Base-by-base conservation (phyloP, 2,329 filamentous ascomycete species). In the Fusarium nanum region DNA sequence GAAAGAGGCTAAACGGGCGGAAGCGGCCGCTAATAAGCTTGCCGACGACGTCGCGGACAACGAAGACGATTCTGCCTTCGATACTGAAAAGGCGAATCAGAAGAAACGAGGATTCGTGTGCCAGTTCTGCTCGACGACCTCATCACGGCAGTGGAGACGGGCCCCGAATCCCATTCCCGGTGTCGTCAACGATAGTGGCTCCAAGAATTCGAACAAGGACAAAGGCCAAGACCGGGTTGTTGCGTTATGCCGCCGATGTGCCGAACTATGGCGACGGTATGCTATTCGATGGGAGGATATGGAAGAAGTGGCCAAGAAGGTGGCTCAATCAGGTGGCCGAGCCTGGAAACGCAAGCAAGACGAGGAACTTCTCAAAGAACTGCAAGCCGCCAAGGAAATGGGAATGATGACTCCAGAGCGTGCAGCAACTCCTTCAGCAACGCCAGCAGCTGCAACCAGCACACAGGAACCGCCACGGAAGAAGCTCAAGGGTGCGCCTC, bases 251-350 rank as follows among this genome's bases (percentile, higher is more conserved):
- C 87, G 94, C 61, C 90, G 95, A 64, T 99, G 96, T 77, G 94
- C 94, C 27, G 91, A 96, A 75, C 84, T 99, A 11, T 99, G 96
- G 96, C 91, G 96, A 52, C 93, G 95, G 70, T 99, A 99, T 79
- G 95, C 92, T 18, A 93, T 99, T 67, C 93, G 97, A 72, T 99
- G 93, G 90, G 96, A 98, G 79, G 93, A 97, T 71, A 87, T 94
- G 16, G 96, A 98, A 44, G 95, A 98, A 75, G 88, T 97, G 40
- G 89, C 91, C 41, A 97, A 94, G 82, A 97, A 97, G 82, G 90
- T 97, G 44, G 88, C 91, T 2, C 89, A 92, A 69, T 89, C 90
- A 47, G 93, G 93, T 45, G 92, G 92, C 47, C 91, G 93, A 73
- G 91, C 92, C 7, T 94, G 91, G 89, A 97, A 96, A 82, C 89